A percentile compares a stretch with the other conserved stretches of the same genome.
phyloP scores from a whole-genome alignment of 2,329 filamentous ascomycete genomes.

The Berkeleyomyces basicola region DNA sequence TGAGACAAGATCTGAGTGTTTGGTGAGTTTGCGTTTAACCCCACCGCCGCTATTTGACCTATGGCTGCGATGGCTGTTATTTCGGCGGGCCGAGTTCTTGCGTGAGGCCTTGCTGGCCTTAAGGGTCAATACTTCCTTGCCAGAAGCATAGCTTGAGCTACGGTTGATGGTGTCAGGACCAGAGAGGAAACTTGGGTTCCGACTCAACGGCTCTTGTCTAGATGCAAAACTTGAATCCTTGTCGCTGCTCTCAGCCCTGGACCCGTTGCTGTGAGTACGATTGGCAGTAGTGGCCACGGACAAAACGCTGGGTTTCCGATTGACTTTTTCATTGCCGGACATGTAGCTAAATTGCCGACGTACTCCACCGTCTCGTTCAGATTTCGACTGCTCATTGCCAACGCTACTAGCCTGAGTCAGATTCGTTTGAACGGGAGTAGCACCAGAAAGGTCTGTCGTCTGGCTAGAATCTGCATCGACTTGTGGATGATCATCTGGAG shows the following conservation, averaged over 20 bases:
- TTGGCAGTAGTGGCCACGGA: not conserved
- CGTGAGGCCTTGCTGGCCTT: not conserved
- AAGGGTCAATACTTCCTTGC: not conserved
- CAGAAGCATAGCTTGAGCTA: conserved; percentile 6
- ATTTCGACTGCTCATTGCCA: conserved; percentile 30
- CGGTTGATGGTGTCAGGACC: conserved; percentile 6
- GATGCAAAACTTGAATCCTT: conserved; percentile 1
- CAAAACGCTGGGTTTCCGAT: conserved; percentile 3
- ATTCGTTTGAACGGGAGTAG: conserved; percentile 28
- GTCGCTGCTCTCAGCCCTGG: not conserved
- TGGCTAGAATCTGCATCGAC: conserved; percentile 35
- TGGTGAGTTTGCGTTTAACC: conserved; percentile 64
- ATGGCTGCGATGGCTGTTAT: conserved; percentile 8
- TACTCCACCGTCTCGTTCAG: conserved; percentile 1
- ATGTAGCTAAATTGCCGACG: conserved; percentile 8
- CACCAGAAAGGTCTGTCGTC: conserved; percentile 19
- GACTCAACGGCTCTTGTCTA: not conserved
- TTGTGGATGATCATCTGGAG: conserved; percentile 34
- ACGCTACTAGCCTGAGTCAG: conserved; percentile 35
- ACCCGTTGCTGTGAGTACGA: conserved; percentile 6
- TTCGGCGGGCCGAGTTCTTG: not conserved
- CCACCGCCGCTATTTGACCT: conserved; percentile 18
- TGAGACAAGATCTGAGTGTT: conserved; percentile 85
- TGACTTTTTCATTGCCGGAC: not conserved
- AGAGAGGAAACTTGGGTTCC: conserved; percentile 4